phyloP scores from a whole-genome alignment of 495 filamentous ascomycete species.

The Aspergillus carlsbadensis region DNA sequence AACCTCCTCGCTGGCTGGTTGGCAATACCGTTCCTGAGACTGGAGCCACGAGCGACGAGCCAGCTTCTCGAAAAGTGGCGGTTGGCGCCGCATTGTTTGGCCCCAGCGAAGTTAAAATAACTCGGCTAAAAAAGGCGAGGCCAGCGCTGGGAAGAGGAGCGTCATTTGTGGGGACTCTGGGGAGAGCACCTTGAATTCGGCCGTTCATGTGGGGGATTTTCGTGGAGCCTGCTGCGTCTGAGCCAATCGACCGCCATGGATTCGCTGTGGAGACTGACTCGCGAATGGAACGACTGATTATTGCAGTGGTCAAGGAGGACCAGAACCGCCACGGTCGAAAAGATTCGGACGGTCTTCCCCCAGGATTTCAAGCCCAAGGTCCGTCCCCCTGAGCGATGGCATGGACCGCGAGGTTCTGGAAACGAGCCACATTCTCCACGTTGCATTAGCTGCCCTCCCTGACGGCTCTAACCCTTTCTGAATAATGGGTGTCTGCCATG shows the following conservation, averaged over 20 bases:
- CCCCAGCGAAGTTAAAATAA: constrained; percentile 5
- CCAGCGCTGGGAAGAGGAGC: neutral
- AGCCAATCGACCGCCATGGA: constrained; percentile 11
- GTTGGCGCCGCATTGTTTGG: constrained; percentile 18
- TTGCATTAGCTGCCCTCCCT: neutral
- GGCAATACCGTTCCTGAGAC: constrained; percentile 6
- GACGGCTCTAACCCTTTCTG: neutral
- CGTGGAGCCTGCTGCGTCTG: constrained; percentile 16
- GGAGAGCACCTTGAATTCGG: constrained; percentile 8
- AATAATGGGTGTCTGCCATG: neutral
- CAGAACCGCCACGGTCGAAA: neutral
- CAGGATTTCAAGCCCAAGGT: no score
- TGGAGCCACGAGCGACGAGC: neutral
- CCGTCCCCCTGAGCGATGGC: neutral
- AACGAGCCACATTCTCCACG: neutral
- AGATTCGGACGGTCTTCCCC: no score
- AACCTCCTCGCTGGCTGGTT: neutral
- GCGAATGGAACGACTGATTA: no score
- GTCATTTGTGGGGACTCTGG: constrained; percentile 24
- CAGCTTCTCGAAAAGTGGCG: constrained; percentile 13
- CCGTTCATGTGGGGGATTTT: constrained; percentile 27
- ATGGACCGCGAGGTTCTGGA: neutral
- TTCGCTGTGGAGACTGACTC: neutral
- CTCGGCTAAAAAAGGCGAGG: constrained; percentile 2
- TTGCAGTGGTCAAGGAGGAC: neutral